phyloP scores from a whole-genome alignment of 352 stramenopile genomes.

The Phytophthora pisi region DNA sequence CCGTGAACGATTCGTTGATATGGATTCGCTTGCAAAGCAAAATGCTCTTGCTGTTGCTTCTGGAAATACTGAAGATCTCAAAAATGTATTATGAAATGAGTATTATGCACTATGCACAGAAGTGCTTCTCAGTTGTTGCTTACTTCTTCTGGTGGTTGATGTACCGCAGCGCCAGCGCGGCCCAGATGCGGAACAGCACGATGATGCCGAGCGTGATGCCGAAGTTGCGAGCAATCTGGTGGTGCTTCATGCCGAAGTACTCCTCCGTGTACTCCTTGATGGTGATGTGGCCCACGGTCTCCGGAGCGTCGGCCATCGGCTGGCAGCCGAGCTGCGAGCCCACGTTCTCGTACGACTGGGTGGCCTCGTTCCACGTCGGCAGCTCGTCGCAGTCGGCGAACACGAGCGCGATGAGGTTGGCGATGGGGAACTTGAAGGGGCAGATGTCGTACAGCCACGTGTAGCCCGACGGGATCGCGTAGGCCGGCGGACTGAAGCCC shows the following conservation, averaged over 20 bases:
- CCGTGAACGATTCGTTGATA: too few relatives aligned
- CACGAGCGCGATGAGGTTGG: conserved; percentile 32
- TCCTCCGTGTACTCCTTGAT: conserved; percentile 32
- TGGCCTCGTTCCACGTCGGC: conserved; percentile 26
- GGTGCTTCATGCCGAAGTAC: conserved; percentile 31
- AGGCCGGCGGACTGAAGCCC: conserved; percentile 37
- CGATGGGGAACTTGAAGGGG: conserved; percentile 30
- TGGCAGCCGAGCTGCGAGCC: conserved; percentile 32
- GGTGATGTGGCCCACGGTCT: conserved; percentile 30
- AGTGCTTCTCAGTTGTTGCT: background rate
- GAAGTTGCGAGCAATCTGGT: conserved; percentile 29
- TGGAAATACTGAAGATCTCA: too few relatives aligned
- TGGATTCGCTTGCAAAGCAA: too few relatives aligned
- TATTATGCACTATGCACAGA: too few relatives aligned
- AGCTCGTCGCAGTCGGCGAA: conserved; percentile 38
- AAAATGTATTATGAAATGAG: too few relatives aligned
- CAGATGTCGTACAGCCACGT: conserved; percentile 50
- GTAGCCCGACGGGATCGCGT: conserved; percentile 31
- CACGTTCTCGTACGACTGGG: conserved; percentile 24
- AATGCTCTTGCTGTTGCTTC: too few relatives aligned
- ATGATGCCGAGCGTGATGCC: conserved; percentile 30
- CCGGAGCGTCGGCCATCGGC: conserved; percentile 23
- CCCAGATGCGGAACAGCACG: conserved; percentile 34
- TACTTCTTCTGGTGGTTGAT: conserved; percentile 50
- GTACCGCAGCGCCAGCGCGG: conserved; percentile 38